phyloP scores from a whole-genome alignment of 2,329 filamentous ascomycete species.

The Trichophyton schoenleinii region DNA sequence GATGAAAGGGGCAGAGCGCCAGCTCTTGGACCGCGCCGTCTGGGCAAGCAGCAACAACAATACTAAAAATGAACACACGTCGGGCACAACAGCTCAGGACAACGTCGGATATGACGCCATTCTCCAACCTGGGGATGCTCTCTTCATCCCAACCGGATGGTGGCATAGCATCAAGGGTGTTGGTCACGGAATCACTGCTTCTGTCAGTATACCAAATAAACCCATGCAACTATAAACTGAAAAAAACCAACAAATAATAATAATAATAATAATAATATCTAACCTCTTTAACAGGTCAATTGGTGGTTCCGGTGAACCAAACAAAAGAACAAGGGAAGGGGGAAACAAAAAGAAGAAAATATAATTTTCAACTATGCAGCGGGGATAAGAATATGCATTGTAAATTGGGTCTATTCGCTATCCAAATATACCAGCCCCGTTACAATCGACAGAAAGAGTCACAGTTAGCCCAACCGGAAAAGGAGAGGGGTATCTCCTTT shows the following conservation, averaged over 20 bases:
- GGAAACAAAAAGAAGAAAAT: background rate
- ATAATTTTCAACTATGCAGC: background rate
- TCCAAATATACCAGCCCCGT: background rate
- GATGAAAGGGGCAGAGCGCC: constrained; percentile 70
- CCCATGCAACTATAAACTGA: background rate
- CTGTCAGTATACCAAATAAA: constrained; percentile 31
- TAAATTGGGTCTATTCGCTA: background rate
- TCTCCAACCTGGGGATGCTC: constrained; percentile 52
- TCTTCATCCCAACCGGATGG: constrained; percentile 75
- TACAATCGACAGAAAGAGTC: background rate
- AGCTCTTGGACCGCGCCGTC: constrained; percentile 52
- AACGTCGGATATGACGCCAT: constrained; percentile 38
- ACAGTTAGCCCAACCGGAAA: background rate
- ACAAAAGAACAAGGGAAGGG: no score
- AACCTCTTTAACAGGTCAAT: constrained; percentile 42
- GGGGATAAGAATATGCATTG: background rate
- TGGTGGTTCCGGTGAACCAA: constrained; percentile 61
- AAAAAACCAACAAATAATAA: background rate
- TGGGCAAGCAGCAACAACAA: constrained; percentile 42
- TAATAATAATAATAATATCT: background rate
- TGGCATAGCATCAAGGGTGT: constrained; percentile 71
- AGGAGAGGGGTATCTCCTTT: background rate
- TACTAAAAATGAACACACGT: background rate
- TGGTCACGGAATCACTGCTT: constrained; percentile 45
- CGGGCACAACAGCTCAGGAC: background rate